A percentile compares a stretch with the other conserved stretches of the same genome.
Conservation (phyloP, 2,329 filamentous ascomycete species). For the Cordyceps militaris region DNA sequence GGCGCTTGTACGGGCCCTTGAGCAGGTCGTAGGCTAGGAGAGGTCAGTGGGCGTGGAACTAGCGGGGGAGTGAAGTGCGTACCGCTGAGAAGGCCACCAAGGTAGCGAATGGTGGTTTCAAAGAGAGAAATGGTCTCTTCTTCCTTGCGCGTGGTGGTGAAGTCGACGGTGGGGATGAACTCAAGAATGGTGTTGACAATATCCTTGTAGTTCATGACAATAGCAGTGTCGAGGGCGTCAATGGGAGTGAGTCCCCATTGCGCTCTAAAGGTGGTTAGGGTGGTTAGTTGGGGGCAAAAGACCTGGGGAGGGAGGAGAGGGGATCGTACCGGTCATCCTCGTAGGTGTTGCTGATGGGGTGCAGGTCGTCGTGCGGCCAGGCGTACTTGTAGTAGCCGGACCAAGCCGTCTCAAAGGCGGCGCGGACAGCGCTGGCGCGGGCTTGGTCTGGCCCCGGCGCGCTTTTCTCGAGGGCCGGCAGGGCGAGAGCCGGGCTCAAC, state of each 20-base stretch:
- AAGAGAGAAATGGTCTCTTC: constrained; percentile 64
- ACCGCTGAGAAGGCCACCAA: constrained; percentile 74
- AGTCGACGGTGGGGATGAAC: constrained; percentile 65
- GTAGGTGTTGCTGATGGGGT: constrained; percentile 57
- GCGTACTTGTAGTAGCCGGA: constrained; percentile 67
- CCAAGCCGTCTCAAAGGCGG: constrained; percentile 66
- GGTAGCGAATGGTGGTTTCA: constrained; percentile 84
- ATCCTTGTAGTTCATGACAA: constrained; percentile 64
- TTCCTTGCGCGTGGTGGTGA: constrained; percentile 43
- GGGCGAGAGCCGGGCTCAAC: not conserved
- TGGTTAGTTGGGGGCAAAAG: not conserved
- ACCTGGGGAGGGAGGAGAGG: not conserved
- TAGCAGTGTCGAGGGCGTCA: constrained; percentile 72
- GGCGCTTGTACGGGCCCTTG: constrained; percentile 51
- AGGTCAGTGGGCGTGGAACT: not conserved
- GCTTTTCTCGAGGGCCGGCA: constrained; percentile 2
- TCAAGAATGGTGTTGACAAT: constrained; percentile 65
- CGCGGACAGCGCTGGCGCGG: constrained; percentile 7
- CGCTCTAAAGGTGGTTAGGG: constrained; percentile 46
- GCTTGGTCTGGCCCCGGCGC: constrained; percentile 9
- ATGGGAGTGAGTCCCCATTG: constrained; percentile 80
- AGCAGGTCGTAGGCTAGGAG: constrained; percentile 57
- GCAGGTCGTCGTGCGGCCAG: constrained; percentile 70
- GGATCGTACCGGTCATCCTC: constrained; percentile 58
- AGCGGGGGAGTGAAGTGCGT: not conserved